A percentile compares a stretch with the other conserved stretches of the same genome.
phyloP scores from a whole-genome alignment of 2,329 filamentous ascomycete species.

The Epichloe typhina region DNA sequence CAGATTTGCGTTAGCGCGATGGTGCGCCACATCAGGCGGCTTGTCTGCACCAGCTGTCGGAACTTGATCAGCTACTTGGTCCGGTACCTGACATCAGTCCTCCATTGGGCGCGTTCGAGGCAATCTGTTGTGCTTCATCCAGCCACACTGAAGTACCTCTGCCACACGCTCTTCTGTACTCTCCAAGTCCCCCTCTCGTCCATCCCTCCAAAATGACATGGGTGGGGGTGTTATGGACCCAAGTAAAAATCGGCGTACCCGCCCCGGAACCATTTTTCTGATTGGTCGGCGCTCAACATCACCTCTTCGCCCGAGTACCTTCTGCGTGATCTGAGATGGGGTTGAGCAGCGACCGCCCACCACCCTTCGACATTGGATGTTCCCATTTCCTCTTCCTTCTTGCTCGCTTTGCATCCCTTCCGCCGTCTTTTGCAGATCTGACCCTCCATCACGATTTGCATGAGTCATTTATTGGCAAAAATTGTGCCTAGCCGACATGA shows the following conservation, averaged over 20 bases:
- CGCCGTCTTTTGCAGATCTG: neutral
- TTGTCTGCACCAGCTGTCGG: neutral
- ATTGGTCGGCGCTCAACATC: slow-evolving; percentile 23
- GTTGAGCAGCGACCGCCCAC: slow-evolving; percentile 11
- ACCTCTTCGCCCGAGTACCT: slow-evolving; percentile 21
- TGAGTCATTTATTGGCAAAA: slow-evolving; percentile 17
- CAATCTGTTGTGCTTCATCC: neutral
- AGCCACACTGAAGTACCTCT: neutral
- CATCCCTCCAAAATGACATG: neutral
- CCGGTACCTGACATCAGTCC: neutral
- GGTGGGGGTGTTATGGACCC: slow-evolving; percentile 7
- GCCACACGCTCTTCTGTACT: neutral
- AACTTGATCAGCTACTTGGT: neutral
- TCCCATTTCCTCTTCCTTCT: slow-evolving; percentile 8
- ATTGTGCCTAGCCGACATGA: neutral
- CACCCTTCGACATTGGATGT: slow-evolving; percentile 7
- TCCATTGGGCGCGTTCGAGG: too few relatives aligned
- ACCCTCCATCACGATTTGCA: slow-evolving; percentile 18
- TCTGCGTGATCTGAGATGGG: slow-evolving; percentile 19
- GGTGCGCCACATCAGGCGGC: slow-evolving; percentile 11
- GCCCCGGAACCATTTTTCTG: slow-evolving; percentile 24
- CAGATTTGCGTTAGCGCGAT: neutral
- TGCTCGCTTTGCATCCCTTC: slow-evolving; percentile 16
- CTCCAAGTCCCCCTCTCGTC: neutral
- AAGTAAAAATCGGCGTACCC: slow-evolving; percentile 21